phyloP scores from a whole-genome alignment of 768 basidiomycete species.

The Pleurotus sapidus region DNA sequence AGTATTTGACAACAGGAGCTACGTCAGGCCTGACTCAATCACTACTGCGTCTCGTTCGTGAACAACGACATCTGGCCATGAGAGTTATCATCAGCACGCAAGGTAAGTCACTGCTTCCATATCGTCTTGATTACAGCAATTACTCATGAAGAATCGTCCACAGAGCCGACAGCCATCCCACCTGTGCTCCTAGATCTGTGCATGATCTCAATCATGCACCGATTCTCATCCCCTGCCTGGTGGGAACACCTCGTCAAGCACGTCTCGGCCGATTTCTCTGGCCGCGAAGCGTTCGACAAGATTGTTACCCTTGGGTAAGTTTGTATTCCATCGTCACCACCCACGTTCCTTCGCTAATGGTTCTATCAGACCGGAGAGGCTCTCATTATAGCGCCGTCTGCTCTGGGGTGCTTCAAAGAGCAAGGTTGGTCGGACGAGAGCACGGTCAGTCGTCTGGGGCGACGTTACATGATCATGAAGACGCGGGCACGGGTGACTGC shows the following conservation, averaged over 20 bases:
- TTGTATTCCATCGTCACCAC: neutral
- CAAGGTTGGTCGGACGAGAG: neutral
- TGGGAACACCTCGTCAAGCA: conserved; percentile 69
- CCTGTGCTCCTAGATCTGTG: conserved; percentile 66
- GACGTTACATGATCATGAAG: conserved; percentile 57
- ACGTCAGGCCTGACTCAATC: conserved; percentile 55
- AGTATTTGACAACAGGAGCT: conserved; percentile 57
- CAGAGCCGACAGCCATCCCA: conserved; percentile 74
- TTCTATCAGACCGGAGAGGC: conserved; percentile 63
- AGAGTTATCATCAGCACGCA: conserved; percentile 74
- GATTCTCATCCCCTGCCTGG: conserved; percentile 77
- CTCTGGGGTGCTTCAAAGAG: neutral
- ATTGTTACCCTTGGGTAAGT: conserved; percentile 60
- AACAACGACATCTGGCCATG: conserved; percentile 72
- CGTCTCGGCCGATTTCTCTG: conserved; percentile 60
- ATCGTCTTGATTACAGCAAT: neutral
- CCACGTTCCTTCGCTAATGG: neutral
- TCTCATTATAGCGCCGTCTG: conserved; percentile 65
- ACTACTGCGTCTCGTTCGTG: conserved; percentile 56
- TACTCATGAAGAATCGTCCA: neutral
- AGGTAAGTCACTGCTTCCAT: conserved; percentile 33
- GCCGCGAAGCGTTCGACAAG: conserved; percentile 59
- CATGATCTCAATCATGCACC: conserved; percentile 60
- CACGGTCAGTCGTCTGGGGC: conserved; percentile 45
- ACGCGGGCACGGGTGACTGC: conserved; percentile 58